Base-by-base conservation (phyloP, 2,329 filamentous ascomycete species). In the Hymenoscyphus fructigenus region DNA sequence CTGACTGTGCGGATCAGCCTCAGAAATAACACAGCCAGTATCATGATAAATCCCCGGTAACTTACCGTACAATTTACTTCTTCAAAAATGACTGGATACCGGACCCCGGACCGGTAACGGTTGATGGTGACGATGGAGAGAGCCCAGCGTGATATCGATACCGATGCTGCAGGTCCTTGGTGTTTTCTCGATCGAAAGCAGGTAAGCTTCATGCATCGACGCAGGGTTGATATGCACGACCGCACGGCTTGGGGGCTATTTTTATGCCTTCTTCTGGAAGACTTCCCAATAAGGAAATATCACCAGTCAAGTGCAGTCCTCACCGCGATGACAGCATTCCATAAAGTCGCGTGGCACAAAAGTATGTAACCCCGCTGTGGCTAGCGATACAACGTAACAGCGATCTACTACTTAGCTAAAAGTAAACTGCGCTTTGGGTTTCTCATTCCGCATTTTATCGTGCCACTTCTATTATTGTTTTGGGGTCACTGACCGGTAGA, bases 371-470 rank as follows among this genome's bases (percentile, higher is more conserved):
- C 38, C 58, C 17, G 12, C 58, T 12, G 32, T 59, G 26, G 23
- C 36, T 28, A 61, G 41, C 59, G 59, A 61, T 61, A 55, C 59
- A 61, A 61, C 59, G 59, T 61, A 61, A 34, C 59, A 61, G 26
- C 28, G 28, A 41, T 47, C 17, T 50, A 41, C 47, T 14, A 17
- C 12, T 14, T 17, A 53, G 47, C 47, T 53, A 53, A 23, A 44
- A 53, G 47, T 38, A 38, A 38, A 15, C 36, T 38, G 36, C 14
- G 47, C 5, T 53, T 53, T 53, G 47, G 4, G 47, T 53, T 53
- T 53, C 47, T 53, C 47, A 28, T 12, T 23, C 47, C 14, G 47
- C 47, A 50, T 26, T 23, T 12, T 20, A 10, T 23, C 47, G 47
- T 53, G 7, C 20, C 36, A 38, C 36, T 38, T 38, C 36, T 38